These are phyloP conservation scores for Backusella parvicylindrica DNA, from an alignment of 192 early-diverging fungal species.

Conservation along the genomic window DNA sequence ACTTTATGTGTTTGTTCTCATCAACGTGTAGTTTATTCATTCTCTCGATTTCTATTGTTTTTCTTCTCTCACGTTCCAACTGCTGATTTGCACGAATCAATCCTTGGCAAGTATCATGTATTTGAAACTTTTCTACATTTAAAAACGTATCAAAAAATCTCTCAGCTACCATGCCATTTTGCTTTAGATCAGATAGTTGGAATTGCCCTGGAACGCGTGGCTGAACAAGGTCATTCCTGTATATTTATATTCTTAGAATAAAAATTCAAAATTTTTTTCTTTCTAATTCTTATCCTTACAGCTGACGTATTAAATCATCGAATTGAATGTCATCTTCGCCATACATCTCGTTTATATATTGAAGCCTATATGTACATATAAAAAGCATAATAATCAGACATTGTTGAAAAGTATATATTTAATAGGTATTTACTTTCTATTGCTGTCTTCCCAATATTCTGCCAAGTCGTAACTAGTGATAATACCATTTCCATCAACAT, in stretches of 20 bases:
- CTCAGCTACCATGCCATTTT: slow-evolving; percentile 29
- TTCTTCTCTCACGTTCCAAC: background rate
- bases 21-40: background rate
- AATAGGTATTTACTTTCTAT: slow-evolving; percentile 1
- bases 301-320: slow-evolving; percentile 35
- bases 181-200: slow-evolving; percentile 27
- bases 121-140: slow-evolving; percentile 28
- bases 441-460: slow-evolving; percentile 85
- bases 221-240: slow-evolving; percentile 33
- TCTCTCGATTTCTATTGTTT: background rate
- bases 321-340: slow-evolving; percentile 23
- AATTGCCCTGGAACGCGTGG: slow-evolving; percentile 28
- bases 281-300: slow-evolving; percentile 10
- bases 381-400: background rate
- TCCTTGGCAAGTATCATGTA: slow-evolving; percentile 34
- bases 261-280: background rate
- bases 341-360: background rate
- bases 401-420: background rate
- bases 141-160: slow-evolving; percentile 39
- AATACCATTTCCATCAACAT: slow-evolving; percentile 86
- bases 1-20: background rate
- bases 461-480: slow-evolving; percentile 83
- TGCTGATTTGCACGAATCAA: slow-evolving; percentile 3
- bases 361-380: slow-evolving; percentile 7
- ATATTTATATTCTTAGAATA: background rate